Base-by-base conservation (phyloP, 495 filamentous ascomycete genomes). In the Penicillium cosmopolitanum region DNA sequence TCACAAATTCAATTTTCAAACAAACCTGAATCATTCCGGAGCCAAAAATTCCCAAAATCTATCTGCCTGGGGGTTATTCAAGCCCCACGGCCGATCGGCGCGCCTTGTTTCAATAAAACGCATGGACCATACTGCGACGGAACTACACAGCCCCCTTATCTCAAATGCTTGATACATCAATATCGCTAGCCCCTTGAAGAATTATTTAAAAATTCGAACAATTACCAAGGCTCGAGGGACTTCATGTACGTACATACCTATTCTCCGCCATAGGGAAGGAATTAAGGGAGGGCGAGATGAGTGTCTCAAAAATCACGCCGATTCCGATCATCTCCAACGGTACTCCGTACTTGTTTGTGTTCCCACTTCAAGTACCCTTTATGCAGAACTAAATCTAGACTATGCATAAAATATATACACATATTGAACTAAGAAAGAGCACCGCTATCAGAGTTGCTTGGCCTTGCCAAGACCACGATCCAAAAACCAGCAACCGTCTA, bases 71-170 rank as follows among this genome's bases (percentile, higher is more conserved):
- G 44, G 15, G 8, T 18, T 25, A 16, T 43, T 36, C 40, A 11
- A 42, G n/a, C 9, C 15, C 23, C 35, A 23, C 16, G 35, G 35
- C 21, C n/a, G 55, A 56, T 50, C 43, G 5, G 23, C 16, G 25
- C 10, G 46, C 2, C 23, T 1, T 50, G 58, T 55, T 58, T 63
- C 61, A 63, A 55, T 58, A 55, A 38, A 51, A 63, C 44, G 61
- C 61, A 55, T 44, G 40, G 52, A 46, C 56, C 56, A 59, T 33
- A 28, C 35, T 16, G 19, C 44, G 25, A 16, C 33, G 16, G 19
- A 53, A 46, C 33, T 53, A 53, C 50, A 59, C 57, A 40, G 50
- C 50, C 40, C 40, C 50, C 40, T 46, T 34, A 42, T 15, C 11
- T 33, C 16, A 34, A 57, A 57, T 48, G 46, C 46, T 48, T 48